A percentile compares a stretch with the other conserved stretches of the same genome.
Conservation (phyloP, 2,329 filamentous ascomycete genomes). For the Colletotrichum camelliae region DNA sequence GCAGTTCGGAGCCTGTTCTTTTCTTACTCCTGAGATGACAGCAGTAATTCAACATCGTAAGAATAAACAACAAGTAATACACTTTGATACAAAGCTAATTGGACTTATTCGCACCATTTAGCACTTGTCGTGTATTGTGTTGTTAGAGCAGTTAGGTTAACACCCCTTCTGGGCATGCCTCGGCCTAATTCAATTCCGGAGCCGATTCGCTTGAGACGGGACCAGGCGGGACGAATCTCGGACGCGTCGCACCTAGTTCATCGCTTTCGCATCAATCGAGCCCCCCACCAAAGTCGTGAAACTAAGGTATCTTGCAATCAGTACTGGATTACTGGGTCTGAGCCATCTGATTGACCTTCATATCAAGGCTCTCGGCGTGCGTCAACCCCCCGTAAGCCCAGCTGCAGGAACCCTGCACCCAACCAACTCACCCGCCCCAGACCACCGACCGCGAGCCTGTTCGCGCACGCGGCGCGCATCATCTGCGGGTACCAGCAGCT, state of each 20-base stretch:
- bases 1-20: no score
- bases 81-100: neutral
- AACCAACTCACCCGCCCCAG: neutral
- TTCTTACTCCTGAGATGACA: no score
- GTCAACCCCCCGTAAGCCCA: neutral
- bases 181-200: conserved; percentile 2
- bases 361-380: neutral
- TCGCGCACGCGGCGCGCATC: neutral
- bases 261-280: neutral
- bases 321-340: neutral
- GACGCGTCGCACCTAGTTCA: neutral
- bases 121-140: neutral
- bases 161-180: neutral
- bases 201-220: neutral
- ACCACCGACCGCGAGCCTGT: neutral
- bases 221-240: neutral
- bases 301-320: neutral
- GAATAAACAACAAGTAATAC: no score
- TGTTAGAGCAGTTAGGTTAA: neutral
- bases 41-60: no score
- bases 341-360: neutral
- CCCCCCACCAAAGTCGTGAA: neutral
- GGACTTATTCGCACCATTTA: no score
- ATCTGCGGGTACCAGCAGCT: neutral
- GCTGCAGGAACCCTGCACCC: neutral